Evolutionary conservation across 225 moss, liverwort and hornwort genomes (phyloP), one percentile per base, ranked within the genome.

Genomic region (Rhytidiadelphus loreus): DNA sequence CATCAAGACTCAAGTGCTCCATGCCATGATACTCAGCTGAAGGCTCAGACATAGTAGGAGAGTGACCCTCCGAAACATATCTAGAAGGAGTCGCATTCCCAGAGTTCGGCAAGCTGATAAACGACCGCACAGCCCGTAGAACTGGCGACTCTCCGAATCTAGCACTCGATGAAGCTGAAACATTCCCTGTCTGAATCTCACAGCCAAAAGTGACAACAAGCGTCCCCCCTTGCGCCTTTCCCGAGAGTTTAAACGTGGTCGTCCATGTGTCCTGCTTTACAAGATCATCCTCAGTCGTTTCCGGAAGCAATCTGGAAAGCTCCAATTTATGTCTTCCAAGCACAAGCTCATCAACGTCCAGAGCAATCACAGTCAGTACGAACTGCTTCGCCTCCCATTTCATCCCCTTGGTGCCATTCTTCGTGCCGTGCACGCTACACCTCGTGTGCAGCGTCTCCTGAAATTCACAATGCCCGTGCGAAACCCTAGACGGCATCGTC

Each of bases 1-100:
- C 98, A 91, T 97, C 97, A n/a, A 99, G 96, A 87, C 95, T 97
- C 91, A 99, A 92, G 79, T 96, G 96, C 91, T 99, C 98, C 94
- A 99, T 97, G 57, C 91, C 87, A 87, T 92, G 93, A 91, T 93
- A 94, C 73, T 96, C 96, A 64, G 92, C 91, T 72, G 91, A 94
- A 76, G 96, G 95, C 63, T 99, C 98, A 16, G 98, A 97, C 85
- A 92, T 82, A 61, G 98, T 88, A 86, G 98, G 96, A 77, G 96
- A 97, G 48, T 90, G 89, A 58, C 90, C 93, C 78, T 93, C 97
- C 55, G 84, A 90, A 41, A 83, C 85, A 52, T 90, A 91, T 65
- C 95, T 93, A 39, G 93, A 93, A 61, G 98, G 98, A 81, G 97
- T 98, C 43, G 93, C 96, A 92, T 94, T 92, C n/a, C 94, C 96